Evolutionary conservation across 2,329 filamentous ascomycete genomes (phyloP).

Genomic region (Phialophora chinensis): DNA sequence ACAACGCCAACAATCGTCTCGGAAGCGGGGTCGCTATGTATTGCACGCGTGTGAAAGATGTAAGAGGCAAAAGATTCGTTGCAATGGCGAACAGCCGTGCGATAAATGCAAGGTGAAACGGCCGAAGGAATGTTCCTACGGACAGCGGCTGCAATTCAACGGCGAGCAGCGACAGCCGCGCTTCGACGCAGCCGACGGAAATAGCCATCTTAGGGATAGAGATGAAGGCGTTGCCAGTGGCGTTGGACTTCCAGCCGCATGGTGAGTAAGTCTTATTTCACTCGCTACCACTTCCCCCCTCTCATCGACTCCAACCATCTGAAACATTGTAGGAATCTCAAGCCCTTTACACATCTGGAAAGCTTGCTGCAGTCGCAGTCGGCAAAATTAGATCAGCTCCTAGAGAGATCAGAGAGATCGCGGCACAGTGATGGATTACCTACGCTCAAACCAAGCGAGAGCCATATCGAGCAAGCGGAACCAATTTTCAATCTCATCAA

Average conservation of each 20-base stretch:
- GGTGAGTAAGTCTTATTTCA: background rate
- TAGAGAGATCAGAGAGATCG: background rate
- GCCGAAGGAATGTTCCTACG: conserved; percentile 6
- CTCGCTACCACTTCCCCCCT: background rate
- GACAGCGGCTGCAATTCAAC: background rate
- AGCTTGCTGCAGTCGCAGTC: conserved; percentile 3
- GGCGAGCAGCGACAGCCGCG: background rate
- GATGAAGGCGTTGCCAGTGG: background rate
- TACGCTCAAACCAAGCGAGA: background rate
- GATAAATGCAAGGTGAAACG: conserved; percentile 8
- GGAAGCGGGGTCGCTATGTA: conserved; percentile 7
- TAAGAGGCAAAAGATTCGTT: conserved; percentile 9
- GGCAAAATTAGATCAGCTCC: conserved; percentile 8
- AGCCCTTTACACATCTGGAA: conserved; percentile 1
- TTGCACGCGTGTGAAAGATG: conserved; percentile 1
- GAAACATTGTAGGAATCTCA: conserved; percentile 4
- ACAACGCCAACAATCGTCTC: background rate
- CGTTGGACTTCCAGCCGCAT: background rate
- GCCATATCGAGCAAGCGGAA: conserved; percentile 3
- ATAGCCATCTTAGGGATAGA: background rate
- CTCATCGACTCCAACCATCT: conserved; percentile 1
- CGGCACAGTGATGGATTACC: conserved; percentile 7
- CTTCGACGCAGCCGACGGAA: background rate
- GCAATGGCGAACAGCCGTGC: conserved; percentile 8
- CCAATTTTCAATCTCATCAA: background rate